These are phyloP conservation scores for Trichoderma endophyticum DNA, from an alignment of 2,329 filamentous ascomycete genomes.

Conservation along the genomic window DNA sequence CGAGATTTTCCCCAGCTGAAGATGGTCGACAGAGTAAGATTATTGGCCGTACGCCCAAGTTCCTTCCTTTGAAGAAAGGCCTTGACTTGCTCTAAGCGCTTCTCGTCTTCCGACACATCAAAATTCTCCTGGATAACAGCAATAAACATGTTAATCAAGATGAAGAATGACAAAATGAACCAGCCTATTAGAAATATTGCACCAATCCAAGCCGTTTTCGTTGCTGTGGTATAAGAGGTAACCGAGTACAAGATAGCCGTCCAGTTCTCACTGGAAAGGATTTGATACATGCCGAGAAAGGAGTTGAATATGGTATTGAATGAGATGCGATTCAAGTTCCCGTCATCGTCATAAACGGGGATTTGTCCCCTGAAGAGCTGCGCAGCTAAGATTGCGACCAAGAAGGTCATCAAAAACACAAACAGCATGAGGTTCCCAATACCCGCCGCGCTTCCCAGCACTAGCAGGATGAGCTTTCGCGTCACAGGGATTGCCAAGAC, in stretches of 20 bases:
- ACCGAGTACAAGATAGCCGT: slow-evolving; percentile 81
- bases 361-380: slow-evolving; percentile 91
- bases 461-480: slow-evolving; percentile 77
- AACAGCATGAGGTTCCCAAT: slow-evolving; percentile 93
- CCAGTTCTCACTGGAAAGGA: slow-evolving; percentile 96
- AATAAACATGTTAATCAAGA: slow-evolving; percentile 99
- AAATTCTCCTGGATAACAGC: slow-evolving; percentile 99
- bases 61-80: slow-evolving; percentile 92
- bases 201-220: slow-evolving; percentile 84
- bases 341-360: slow-evolving; percentile 56
- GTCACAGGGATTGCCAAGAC: slow-evolving; percentile 88
- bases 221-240: slow-evolving; percentile 62
- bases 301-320: slow-evolving; percentile 93
- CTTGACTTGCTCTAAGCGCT: slow-evolving; percentile 92
- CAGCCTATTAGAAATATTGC: slow-evolving; percentile 88
- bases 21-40: slow-evolving; percentile 71
- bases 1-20: slow-evolving; percentile 60
- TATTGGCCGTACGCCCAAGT: slow-evolving; percentile 67
- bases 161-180: slow-evolving; percentile 94
- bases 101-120: slow-evolving; percentile 97
- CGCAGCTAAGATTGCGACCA: slow-evolving; percentile 87
- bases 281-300: slow-evolving; percentile 96
- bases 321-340: slow-evolving; percentile 64
- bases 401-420: slow-evolving; percentile 91
- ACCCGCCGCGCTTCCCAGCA: slow-evolving; percentile 88